Evolutionary conservation across 2,329 filamentous ascomycete species (phyloP).

Genomic region (Aspergillus fijiensis): DNA sequence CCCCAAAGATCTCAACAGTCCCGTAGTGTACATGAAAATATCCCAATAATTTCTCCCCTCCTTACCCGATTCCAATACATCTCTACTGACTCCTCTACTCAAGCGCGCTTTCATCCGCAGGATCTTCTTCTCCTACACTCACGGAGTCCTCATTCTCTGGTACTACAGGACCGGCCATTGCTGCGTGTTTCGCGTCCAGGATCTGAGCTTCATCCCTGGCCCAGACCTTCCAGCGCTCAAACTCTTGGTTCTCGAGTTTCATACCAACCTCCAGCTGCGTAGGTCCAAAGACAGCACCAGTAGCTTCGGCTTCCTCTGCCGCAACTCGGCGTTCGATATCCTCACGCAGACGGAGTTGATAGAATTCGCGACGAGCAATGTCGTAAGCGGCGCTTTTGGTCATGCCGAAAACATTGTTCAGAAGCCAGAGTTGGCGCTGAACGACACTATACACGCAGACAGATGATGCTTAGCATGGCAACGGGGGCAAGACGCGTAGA

Average conservation of each 20-base stretch:
- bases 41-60: not conserved
- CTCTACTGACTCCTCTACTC: not conserved
- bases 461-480: slow-evolving; percentile 12
- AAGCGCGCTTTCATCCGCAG: slow-evolving; percentile 20
- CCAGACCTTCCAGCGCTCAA: slow-evolving; percentile 84
- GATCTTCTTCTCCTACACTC: slow-evolving; percentile 29
- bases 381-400: slow-evolving; percentile 76
- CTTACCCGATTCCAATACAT: not conserved
- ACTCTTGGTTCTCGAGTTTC: slow-evolving; percentile 75
- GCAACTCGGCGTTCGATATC: slow-evolving; percentile 82
- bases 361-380: slow-evolving; percentile 83
- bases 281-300: slow-evolving; percentile 87
- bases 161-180: slow-evolving; percentile 26
- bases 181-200: slow-evolving; percentile 49
- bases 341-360: slow-evolving; percentile 74
- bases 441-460: slow-evolving; percentile 65
- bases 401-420: slow-evolving; percentile 62
- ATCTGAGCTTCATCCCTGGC: slow-evolving; percentile 57
- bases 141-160: slow-evolving; percentile 41
- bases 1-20: slow-evolving; percentile 2
- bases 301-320: slow-evolving; percentile 79
- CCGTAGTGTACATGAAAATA: slow-evolving; percentile 20
- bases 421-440: slow-evolving; percentile 85
- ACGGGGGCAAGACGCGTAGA: not conserved
- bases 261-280: slow-evolving; percentile 72